Conservation (phyloP, 2,329 filamentous ascomycete genomes). For the Cytospora schulzeri region DNA sequence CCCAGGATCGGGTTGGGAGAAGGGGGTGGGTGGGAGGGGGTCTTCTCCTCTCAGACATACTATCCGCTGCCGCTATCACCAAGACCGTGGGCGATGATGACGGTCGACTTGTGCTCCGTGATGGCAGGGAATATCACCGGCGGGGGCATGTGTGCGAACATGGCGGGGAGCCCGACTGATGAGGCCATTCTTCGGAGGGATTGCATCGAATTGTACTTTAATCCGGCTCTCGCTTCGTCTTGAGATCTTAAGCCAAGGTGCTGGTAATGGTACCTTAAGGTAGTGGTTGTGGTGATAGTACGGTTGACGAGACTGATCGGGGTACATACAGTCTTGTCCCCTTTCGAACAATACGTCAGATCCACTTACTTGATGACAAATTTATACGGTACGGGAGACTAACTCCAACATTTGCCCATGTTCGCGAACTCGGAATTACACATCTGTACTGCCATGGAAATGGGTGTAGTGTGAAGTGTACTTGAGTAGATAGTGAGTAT, state of each 20-base stretch:
- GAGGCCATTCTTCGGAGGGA: neutral
- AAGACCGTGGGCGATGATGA: conserved; percentile 14
- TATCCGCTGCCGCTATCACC: conserved; percentile 18
- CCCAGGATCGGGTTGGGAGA: too few relatives aligned
- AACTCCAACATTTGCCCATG: neutral
- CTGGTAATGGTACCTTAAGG: neutral
- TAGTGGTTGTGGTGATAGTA: too few relatives aligned
- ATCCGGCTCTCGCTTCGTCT: too few relatives aligned
- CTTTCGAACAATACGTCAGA: neutral
- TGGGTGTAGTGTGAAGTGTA: neutral
- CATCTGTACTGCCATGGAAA: neutral
- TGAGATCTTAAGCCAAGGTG: too few relatives aligned
- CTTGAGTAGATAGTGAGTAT: too few relatives aligned
- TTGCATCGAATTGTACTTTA: neutral
- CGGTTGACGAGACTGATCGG: too few relatives aligned
- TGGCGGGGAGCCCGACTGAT: conserved; percentile 1
- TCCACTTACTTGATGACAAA: neutral
- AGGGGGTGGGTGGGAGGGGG: neutral
- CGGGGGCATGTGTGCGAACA: conserved; percentile 15
- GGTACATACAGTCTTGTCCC: neutral
- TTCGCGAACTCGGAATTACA: too few relatives aligned
- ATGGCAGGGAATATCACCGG: conserved; percentile 12
- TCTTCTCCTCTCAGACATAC: neutral
- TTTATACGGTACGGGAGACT: neutral
- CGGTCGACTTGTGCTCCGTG: conserved; percentile 18